A percentile compares a stretch with the other conserved stretches of the same genome.
Conservation (phyloP, 768 basidiomycete genomes). For the Lactarius pseudohatsudake region DNA sequence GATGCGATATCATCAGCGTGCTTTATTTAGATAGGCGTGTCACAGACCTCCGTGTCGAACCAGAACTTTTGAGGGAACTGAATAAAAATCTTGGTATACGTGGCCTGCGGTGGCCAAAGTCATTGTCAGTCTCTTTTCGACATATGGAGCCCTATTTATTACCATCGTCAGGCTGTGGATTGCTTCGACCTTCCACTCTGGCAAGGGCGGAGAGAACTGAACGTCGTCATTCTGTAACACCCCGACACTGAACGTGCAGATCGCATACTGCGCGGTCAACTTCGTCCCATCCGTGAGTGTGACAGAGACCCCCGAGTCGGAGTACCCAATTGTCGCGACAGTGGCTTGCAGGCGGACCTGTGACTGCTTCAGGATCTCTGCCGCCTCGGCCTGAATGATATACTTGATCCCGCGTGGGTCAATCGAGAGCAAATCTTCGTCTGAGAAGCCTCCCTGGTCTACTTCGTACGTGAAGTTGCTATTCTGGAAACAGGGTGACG, state of each 20-base stretch:
- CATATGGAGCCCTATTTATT: not conserved
- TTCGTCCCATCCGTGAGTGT: constrained; percentile 31
- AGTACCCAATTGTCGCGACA: constrained; percentile 42
- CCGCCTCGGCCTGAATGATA: constrained; percentile 55
- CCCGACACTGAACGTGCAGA: constrained; percentile 67
- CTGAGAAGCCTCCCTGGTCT: constrained; percentile 52
- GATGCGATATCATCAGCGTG: not conserved
- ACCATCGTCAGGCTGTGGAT: constrained; percentile 64
- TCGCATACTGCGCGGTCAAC: constrained; percentile 34
- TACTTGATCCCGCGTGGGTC: too few species aligned
- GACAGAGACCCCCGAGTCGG: constrained; percentile 55
- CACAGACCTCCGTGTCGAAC: constrained; percentile 2
- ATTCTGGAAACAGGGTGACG: constrained; percentile 38
- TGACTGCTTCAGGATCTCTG: constrained; percentile 44
- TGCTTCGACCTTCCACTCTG: constrained; percentile 59
- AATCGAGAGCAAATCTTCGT: constrained; percentile 35
- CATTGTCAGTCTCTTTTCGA: too few species aligned
- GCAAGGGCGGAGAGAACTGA: constrained; percentile 51
- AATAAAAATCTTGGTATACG: too few species aligned
- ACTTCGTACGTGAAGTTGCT: constrained; percentile 55
- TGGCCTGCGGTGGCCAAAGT: too few species aligned
- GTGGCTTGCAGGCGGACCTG: constrained; percentile 52
- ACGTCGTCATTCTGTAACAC: constrained; percentile 42
- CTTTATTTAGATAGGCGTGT: not conserved
- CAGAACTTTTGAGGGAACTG: constrained; percentile 12